Conservation (phyloP, 768 basidiomycete genomes). For the Rhizopogon vinicolor region DNA sequence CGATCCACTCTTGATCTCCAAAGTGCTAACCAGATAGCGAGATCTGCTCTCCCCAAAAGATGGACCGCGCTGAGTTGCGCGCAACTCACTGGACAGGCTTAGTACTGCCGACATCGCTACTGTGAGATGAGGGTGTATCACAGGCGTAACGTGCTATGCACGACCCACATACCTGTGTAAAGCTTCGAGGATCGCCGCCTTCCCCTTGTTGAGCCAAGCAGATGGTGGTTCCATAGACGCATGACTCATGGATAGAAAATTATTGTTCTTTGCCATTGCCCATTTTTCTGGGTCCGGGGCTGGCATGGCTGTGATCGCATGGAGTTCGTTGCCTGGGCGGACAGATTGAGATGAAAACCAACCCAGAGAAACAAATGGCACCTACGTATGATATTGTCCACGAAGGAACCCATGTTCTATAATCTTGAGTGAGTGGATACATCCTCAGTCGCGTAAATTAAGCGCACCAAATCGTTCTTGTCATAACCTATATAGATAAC, state of each 20-base stretch:
- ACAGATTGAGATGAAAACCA: neutral
- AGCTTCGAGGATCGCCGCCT: neutral
- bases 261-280: conserved; percentile 36
- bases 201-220: neutral
- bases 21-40: neutral
- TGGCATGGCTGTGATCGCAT: conserved; percentile 54
- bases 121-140: neutral
- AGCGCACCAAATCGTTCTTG: conserved; percentile 61
- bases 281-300: conserved; percentile 52
- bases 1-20: neutral
- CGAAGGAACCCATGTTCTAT: conserved; percentile 66
- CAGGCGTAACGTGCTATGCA: neutral
- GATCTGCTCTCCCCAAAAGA: no score
- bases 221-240: neutral
- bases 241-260: no score
- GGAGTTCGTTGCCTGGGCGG: conserved; percentile 49
- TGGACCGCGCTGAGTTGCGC: no score
- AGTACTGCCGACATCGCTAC: neutral
- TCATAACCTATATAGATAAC: conserved; percentile 45
- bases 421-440: neutral
- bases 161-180: neutral
- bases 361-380: conserved; percentile 7
- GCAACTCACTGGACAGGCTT: no score
- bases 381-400: conserved; percentile 60
- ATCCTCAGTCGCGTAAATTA: neutral